Percentiles rank a stretch among this genome's conserved stretches.
Conservation (phyloP, 2,329 filamentous ascomycete species). For the Apiospora saccharicola region DNA sequence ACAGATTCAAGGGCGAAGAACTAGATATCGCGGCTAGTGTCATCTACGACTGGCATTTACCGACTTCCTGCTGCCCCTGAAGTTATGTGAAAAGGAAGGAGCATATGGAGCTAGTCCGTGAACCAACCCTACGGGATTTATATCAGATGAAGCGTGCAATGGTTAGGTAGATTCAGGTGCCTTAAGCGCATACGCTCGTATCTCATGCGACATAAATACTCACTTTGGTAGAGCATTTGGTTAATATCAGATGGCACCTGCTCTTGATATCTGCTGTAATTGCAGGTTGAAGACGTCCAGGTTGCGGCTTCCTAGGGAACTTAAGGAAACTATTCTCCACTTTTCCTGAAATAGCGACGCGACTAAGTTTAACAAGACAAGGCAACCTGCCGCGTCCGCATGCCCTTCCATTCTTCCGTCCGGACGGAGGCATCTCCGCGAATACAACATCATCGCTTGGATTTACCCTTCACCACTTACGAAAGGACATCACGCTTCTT, state of each 20-base stretch:
- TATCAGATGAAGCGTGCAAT: not conserved
- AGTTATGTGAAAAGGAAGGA: not conserved
- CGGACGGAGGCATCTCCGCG: not conserved
- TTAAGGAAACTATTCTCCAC: not conserved
- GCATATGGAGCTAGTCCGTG: not conserved
- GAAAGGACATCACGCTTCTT: not conserved
- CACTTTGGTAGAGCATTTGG: too few species aligned
- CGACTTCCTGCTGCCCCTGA: not conserved
- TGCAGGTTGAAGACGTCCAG: not conserved
- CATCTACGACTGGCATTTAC: too few species aligned
- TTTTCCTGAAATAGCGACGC: conserved; percentile 7
- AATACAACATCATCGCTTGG: not conserved
- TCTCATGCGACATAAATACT: not conserved
- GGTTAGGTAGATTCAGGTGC: not conserved
- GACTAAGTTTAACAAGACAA: not conserved
- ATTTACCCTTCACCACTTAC: not conserved
- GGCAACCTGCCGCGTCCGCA: not conserved
- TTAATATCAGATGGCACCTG: too few species aligned
- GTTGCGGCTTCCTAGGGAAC: not conserved
- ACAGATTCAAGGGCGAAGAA: too few species aligned
- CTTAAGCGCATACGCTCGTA: not conserved
- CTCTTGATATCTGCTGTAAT: not conserved
- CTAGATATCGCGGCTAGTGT: too few species aligned
- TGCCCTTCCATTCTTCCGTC: not conserved
- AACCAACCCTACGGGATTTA: not conserved